Percentiles rank a stretch among this genome's conserved stretches.
Conservation (phyloP, 106 monocot genomes). For the Posidonia australis region DNA sequence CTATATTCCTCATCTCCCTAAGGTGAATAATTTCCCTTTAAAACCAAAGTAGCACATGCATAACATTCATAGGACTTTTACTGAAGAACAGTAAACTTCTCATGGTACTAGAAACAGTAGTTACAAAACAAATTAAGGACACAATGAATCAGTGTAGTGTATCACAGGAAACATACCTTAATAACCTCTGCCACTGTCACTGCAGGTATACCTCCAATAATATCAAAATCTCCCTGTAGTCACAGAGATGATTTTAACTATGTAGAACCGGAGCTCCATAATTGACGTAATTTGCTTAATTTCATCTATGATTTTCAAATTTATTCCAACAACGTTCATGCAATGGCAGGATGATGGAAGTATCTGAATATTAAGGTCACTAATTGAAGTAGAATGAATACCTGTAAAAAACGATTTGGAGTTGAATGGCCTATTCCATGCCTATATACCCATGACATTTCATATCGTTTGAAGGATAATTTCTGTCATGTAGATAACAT, state of each 20-base stretch:
- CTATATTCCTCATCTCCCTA: no score
- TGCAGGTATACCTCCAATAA: constrained; percentile 68
- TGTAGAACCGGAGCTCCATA: no score
- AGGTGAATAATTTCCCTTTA: no score
- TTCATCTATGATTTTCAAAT: no score
- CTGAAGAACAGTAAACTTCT: no score
- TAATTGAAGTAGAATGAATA: constrained; percentile 9
- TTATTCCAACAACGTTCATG: no score
- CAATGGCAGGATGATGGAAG: neutral
- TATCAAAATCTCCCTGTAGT: constrained; percentile 91
- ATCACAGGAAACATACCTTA: constrained; percentile 38
- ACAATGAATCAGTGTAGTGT: neutral
- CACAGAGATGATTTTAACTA: neutral
- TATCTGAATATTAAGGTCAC: neutral
- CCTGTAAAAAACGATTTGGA: constrained; percentile 82
- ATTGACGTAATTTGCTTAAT: no score
- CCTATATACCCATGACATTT: constrained; percentile 80
- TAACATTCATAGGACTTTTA: no score
- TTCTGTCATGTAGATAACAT: constrained; percentile 31
- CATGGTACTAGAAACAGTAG: no score
- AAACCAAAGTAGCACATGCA: no score
- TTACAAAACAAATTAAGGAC: no score
- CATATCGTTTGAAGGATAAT: constrained; percentile 66
- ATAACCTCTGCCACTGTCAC: constrained; percentile 67
- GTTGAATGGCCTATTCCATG: constrained; percentile 69